Evolutionary conservation across 1,284 basidiomycete species (phyloP), one percentile per base, ranked within the genome.

Genomic region (Cerioporus squamosus): DNA sequence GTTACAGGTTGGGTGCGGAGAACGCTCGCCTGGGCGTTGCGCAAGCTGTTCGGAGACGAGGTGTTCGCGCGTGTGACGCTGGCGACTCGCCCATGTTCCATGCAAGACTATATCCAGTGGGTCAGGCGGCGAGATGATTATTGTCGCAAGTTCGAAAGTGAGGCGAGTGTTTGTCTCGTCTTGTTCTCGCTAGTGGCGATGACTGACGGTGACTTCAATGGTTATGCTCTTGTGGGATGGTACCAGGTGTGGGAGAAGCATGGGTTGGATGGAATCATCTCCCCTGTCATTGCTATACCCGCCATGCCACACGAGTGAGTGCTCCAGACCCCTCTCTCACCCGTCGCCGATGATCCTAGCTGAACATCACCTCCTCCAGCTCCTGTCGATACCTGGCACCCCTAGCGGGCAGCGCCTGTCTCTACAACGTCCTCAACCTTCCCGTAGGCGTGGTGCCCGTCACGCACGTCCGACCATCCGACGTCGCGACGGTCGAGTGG

Each of bases 401-500:
- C 8, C 38, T 51, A 5, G 49, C 49, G 4, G 49, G 23, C 15
- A 1, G 87, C 86, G 0, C 66, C 36, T 69, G 83, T 24, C 66
- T 86, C 8, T 90, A 85, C 74, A 97, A 96, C 73, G 73, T 95
- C 43, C 74, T 93, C 53, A 92, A 96, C 66, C 80, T 81, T 20
- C 87, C 94, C 0, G 89, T 85, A 14, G 94, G 93, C 6, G 78
- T 83, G 40, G 64, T 97, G 0, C 95, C 95, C 5, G 88, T 96
- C 20, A 93, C 91, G 1, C 83, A 83, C 17, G 93, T 97, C 36
- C 84, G 93, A 65, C 72, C 86, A 0, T 61, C 62, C 2, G 95
- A 97, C 70, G 71, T 72, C 7, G 68, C 90, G 33, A 81, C 86
- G 0, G 73, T 80, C 8, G 85, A 84, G 61, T 93, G 86, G 85